Evolutionary conservation across 1,139 yeast species (phyloP).

Genomic region (Geotrichum australiense): DNA sequence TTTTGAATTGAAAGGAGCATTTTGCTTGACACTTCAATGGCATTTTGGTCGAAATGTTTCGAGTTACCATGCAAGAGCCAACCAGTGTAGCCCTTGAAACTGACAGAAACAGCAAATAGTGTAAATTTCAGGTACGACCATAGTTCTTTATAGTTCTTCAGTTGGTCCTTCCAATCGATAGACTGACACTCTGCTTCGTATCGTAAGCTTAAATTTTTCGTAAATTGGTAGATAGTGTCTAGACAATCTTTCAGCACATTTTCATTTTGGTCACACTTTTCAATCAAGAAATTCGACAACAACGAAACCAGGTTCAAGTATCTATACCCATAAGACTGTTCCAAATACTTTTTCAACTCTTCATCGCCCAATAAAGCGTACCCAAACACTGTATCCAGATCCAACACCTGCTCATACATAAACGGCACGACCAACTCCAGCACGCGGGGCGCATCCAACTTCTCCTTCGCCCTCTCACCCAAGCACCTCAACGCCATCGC

Average conservation of each 20-base stretch:
- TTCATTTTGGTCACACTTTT: conserved; percentile 12
- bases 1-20: conserved; percentile 46
- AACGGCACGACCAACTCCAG: conserved; percentile 13
- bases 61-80: conserved; percentile 27
- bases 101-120: conserved; percentile 46
- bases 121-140: conserved; percentile 39
- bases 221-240: conserved; percentile 8
- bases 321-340: conserved; percentile 16
- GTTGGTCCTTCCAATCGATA: no score
- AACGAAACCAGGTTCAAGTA: conserved; percentile 23
- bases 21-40: conserved; percentile 32
- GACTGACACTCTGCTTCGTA: conserved; percentile 17
- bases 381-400: conserved; percentile 2
- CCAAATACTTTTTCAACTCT: neutral
- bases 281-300: conserved; percentile 19
- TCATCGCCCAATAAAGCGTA: neutral
- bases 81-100: conserved; percentile 50
- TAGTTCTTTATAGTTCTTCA: conserved; percentile 15
- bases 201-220: conserved; percentile 11
- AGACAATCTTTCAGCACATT: conserved; percentile 15
- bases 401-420: conserved; percentile 10
- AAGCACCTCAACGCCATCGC: conserved; percentile 15
- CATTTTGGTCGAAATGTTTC: conserved; percentile 17
- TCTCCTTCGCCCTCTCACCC: neutral
- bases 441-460: conserved; percentile 2